Evolutionary conservation across 2,329 filamentous ascomycete species (phyloP).

Genomic region (Fusarium multiceps): DNA sequence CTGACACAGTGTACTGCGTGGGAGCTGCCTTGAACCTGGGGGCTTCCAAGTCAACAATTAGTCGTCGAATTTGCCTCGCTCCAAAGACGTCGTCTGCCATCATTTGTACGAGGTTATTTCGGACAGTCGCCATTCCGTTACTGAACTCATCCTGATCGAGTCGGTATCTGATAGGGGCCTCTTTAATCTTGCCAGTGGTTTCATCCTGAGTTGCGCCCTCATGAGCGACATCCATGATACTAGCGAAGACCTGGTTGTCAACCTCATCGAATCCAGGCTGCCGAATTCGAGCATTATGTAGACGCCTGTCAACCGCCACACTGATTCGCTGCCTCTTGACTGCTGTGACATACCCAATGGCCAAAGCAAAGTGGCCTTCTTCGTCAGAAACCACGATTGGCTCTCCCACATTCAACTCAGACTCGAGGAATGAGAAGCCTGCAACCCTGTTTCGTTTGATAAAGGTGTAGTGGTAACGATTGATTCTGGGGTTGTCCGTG

Average conservation of each 20-base stretch:
- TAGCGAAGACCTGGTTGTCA: slow-evolving; percentile 85
- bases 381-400: slow-evolving; percentile 98
- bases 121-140: slow-evolving; percentile 94
- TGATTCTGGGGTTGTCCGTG: slow-evolving; percentile 80
- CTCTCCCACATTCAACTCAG: slow-evolving; percentile 86
- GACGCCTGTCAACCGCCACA: slow-evolving; percentile 87
- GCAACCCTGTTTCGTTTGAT: slow-evolving; percentile 72
- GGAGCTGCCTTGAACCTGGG: slow-evolving; percentile 78
- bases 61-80: slow-evolving; percentile 76
- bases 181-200: slow-evolving; percentile 62
- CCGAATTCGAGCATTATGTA: slow-evolving; percentile 86
- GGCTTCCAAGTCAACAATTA: slow-evolving; percentile 81
- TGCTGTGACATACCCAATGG: slow-evolving; percentile 88
- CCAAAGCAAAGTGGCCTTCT: slow-evolving; percentile 91
- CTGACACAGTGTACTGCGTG: slow-evolving; percentile 71
- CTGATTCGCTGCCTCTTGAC: slow-evolving; percentile 81
- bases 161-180: slow-evolving; percentile 76
- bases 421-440: slow-evolving; percentile 88
- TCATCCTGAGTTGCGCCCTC: slow-evolving; percentile 65
- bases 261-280: slow-evolving; percentile 79
- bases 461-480: slow-evolving; percentile 89
- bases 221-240: slow-evolving; percentile 85
- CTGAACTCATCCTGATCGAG: slow-evolving; percentile 98
- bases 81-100: slow-evolving; percentile 84
- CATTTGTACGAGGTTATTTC: slow-evolving; percentile 92